A percentile compares a stretch with the other conserved stretches of the same genome.
Conservation (phyloP, 345 rosid genomes). For the Erysimum cheiranthoides region DNA sequence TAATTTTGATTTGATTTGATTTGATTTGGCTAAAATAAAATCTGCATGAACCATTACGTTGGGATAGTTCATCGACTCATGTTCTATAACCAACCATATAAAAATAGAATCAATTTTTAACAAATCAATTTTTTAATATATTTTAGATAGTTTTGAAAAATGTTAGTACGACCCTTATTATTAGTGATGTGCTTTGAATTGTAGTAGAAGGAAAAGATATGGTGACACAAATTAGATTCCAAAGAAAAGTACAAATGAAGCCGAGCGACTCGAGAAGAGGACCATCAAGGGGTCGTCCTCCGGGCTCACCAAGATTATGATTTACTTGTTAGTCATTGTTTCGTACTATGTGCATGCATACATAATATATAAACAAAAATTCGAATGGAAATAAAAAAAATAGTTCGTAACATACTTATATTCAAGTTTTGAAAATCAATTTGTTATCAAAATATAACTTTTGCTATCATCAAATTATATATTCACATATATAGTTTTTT, state of each 20-base stretch:
- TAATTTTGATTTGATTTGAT: too few relatives aligned
- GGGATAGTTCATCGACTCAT: background rate
- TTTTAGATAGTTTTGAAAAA: background rate
- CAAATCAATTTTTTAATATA: background rate
- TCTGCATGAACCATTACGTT: background rate
- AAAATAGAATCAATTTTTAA: background rate
- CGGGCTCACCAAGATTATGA: background rate
- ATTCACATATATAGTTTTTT: too few relatives aligned
- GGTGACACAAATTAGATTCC: background rate
- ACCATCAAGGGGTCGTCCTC: constrained; percentile 30
- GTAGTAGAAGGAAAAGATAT: background rate
- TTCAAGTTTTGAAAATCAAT: too few relatives aligned
- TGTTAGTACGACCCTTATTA: background rate
- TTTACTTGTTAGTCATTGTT: background rate
- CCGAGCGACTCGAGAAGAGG: constrained; percentile 21
- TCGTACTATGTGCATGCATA: background rate
- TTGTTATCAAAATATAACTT: too few relatives aligned
- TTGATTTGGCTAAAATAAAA: background rate
- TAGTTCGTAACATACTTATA: background rate
- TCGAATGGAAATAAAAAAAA: too few relatives aligned
- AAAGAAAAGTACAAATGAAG: constrained; percentile 1
- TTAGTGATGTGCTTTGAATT: background rate
- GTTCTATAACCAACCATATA: background rate
- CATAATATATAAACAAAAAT: too few relatives aligned
- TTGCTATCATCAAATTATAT: too few relatives aligned